Evolutionary conservation across 2,329 filamentous ascomycete genomes (phyloP).

Genomic region (Ophiostoma triangulosporum): DNA sequence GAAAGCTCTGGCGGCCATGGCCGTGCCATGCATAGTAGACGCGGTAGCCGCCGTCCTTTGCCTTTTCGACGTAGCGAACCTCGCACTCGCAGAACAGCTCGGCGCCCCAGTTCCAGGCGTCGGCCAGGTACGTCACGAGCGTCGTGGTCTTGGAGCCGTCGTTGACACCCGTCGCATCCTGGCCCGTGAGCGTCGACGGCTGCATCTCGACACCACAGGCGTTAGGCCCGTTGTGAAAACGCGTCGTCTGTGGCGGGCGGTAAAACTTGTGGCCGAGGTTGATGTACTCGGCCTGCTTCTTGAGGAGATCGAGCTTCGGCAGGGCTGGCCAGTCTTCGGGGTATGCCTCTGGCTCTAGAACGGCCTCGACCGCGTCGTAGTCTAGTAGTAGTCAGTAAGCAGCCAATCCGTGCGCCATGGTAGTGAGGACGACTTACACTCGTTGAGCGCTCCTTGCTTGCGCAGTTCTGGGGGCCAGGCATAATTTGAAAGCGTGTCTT

Average conservation of each 20-base stretch:
- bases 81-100: slow-evolving; percentile 60
- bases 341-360: slow-evolving; percentile 46
- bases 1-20: slow-evolving; percentile 40
- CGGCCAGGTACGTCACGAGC: slow-evolving; percentile 51
- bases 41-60: slow-evolving; percentile 41
- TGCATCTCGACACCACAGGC: slow-evolving; percentile 51
- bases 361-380: slow-evolving; percentile 39
- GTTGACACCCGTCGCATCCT: slow-evolving; percentile 51
- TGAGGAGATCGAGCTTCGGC: slow-evolving; percentile 42
- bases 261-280: slow-evolving; percentile 39
- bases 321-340: slow-evolving; percentile 43
- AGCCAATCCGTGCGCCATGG: no score
- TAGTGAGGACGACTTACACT: slow-evolving; percentile 28
- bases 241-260: slow-evolving; percentile 46
- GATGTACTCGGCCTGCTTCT: slow-evolving; percentile 40
- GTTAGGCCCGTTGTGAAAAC: slow-evolving; percentile 47
- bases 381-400: no score
- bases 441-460: slow-evolving; percentile 27
- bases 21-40: slow-evolving; percentile 54
- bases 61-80: slow-evolving; percentile 47
- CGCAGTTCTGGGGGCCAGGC: slow-evolving; percentile 47
- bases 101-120: slow-evolving; percentile 60
- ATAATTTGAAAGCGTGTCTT: slow-evolving; percentile 36
- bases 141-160: slow-evolving; percentile 56
- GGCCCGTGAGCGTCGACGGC: slow-evolving; percentile 44